Base-by-base conservation (phyloP, 495 filamentous ascomycete genomes). In the Glonium stellatum region DNA sequence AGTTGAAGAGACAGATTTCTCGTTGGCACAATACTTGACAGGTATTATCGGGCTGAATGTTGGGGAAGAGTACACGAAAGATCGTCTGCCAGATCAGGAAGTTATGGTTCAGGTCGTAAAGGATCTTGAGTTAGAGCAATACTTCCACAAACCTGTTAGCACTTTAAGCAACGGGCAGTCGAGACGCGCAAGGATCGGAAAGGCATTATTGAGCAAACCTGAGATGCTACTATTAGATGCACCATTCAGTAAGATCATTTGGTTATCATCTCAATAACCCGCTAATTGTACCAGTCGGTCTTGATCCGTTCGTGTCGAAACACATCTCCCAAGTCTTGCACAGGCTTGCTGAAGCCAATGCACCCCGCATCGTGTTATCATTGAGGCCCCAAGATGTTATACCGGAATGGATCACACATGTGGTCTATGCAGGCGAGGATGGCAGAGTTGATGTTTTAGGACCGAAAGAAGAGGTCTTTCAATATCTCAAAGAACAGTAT, bases 121-220 rank as follows among this genome's bases (percentile, higher is more conserved):
- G 9, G 84, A 92, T 54, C 72, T 98, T 50, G 79, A 79, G 35
- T 74, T 97, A 13, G 72, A 78, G 3, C 68, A 74, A 12, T 71
- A 97, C 52, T 73, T 92, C 1, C 77, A 84, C 15, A 86, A 93
- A 75, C 90, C 92, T 2, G 85, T 97, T 9, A 79, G 87, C 19
- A 95, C 88, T 72, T 72, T 98, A 19, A 96, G 90, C 68, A 97
- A 98, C 72, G 93, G 93, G 1, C 93, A 97, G 72, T 91, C 84
- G 4, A 77, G 92, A 62, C 79, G 93, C 42, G 88, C 93, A 1
- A 81, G 87, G 61, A 95, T 98, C 62, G 93, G 90, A 0, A 87
- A 87, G 65, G 90, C 91, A 1, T 71, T 98, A 44, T 75, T 97
- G 63, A 82, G 75, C 39, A 80, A 80, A 56, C 92, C 93, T 0